Conservation (phyloP, 129 eudicot species). For the Centaurea solstitialis region DNA sequence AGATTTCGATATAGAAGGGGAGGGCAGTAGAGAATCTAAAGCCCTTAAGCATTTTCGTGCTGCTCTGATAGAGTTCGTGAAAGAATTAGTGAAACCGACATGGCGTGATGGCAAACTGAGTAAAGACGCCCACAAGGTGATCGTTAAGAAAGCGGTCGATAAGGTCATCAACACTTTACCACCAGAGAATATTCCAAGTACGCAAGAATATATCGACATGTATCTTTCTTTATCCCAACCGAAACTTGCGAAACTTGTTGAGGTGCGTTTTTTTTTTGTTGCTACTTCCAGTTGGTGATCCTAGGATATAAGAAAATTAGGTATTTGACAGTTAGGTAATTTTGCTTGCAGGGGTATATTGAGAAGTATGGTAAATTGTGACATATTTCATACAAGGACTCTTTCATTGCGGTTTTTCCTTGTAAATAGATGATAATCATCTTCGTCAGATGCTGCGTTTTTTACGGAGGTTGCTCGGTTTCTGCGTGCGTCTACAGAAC, state of each 20-base stretch:
- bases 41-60: conserved; percentile 68
- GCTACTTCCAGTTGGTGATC: not conserved
- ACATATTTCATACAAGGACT: conserved; percentile 23
- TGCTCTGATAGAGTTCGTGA: conserved; percentile 79
- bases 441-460: conserved; percentile 20
- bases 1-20: conserved; percentile 43
- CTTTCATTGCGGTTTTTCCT: conserved; percentile 13
- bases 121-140: conserved; percentile 74
- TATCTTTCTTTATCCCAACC: conserved; percentile 63
- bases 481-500: not conserved
- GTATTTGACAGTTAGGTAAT: conserved; percentile 29
- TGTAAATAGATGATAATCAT: conserved; percentile 1
- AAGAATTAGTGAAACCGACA: conserved; percentile 75
- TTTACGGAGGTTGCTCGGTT: conserved; percentile 24
- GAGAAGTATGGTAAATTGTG: conserved; percentile 70
- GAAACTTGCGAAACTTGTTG: conserved; percentile 78
- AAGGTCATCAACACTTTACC: conserved; percentile 63
- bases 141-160: conserved; percentile 81
- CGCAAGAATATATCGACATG: conserved; percentile 49
- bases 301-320: not conserved
- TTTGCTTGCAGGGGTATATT: conserved; percentile 70
- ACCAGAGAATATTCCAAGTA: conserved; percentile 58
- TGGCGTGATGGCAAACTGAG: conserved; percentile 85
- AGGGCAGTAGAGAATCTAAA: conserved; percentile 52
- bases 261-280: conserved; percentile 56